A percentile compares a stretch with the other conserved stretches of the same genome.
Evolutionary conservation across 2,329 filamentous ascomycete species (phyloP).

Genomic region (Aureobasidium subglaciale): DNA sequence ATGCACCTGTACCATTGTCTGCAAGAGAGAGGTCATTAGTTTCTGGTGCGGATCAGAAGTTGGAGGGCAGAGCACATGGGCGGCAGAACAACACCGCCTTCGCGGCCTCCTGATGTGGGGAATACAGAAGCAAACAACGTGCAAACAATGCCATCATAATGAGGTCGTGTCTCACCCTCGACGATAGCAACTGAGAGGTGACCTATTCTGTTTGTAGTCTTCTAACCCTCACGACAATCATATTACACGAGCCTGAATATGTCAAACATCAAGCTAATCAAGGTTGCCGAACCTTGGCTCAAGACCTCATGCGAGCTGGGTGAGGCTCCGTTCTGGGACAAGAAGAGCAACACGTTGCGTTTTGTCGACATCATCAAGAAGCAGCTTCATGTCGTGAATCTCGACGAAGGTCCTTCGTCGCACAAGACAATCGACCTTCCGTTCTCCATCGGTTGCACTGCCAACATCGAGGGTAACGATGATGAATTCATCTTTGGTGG

Average conservation of each 20-base stretch:
- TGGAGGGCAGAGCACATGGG: not conserved
- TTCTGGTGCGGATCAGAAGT: not conserved
- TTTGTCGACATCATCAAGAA: slow-evolving; percentile 79
- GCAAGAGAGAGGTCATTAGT: not conserved
- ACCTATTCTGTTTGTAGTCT: not conserved
- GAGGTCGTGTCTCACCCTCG: not conserved
- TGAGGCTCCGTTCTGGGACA: slow-evolving; percentile 70
- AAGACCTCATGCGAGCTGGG: slow-evolving; percentile 59
- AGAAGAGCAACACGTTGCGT: slow-evolving; percentile 56
- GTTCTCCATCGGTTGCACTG: slow-evolving; percentile 55
- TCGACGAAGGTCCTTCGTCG: slow-evolving; percentile 56
- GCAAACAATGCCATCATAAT: slow-evolving; percentile 13
- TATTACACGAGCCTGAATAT: slow-evolving; percentile 18
- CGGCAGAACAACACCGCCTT: not conserved
- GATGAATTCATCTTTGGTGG: slow-evolving; percentile 68
- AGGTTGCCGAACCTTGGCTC: slow-evolving; percentile 44
- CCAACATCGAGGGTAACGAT: slow-evolving; percentile 60
- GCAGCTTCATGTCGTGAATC: slow-evolving; percentile 63
- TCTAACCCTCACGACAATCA: not conserved
- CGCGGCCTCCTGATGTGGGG: not conserved
- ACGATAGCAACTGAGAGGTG: not conserved
- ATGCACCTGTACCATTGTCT: not conserved
- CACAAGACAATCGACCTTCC: slow-evolving; percentile 48
- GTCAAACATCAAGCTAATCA: slow-evolving; percentile 29
- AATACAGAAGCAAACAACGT: not conserved